A percentile compares a stretch with the other conserved stretches of the same genome.
These are phyloP conservation scores for Galerina marginata DNA, from an alignment of 768 basidiomycete genomes.

Conservation along the genomic window DNA sequence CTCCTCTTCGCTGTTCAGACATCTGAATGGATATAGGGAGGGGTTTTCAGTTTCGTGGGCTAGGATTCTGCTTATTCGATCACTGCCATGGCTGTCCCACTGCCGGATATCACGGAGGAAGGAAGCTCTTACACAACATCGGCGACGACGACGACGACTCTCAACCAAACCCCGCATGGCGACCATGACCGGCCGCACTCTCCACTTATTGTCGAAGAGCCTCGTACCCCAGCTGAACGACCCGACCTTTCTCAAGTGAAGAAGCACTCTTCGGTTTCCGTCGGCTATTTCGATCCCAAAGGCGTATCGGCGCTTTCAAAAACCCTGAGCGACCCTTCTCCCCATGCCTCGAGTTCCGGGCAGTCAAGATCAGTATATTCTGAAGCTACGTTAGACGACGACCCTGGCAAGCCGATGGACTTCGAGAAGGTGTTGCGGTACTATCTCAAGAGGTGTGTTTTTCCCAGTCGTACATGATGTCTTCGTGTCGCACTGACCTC, in stretches of 20 bases:
- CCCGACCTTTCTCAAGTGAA: no score
- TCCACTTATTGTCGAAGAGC: slow-evolving; percentile 10
- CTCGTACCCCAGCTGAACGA: no score
- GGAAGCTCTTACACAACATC: no score
- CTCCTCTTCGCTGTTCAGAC: neutral
- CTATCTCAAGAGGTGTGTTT: slow-evolving; percentile 39
- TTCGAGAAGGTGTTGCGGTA: slow-evolving; percentile 39
- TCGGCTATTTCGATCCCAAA: slow-evolving; percentile 59
- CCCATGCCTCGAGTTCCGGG: slow-evolving; percentile 10
- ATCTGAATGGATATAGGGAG: no score
- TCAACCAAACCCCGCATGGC: neutral
- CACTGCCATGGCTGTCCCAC: no score
- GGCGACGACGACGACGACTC: no score
- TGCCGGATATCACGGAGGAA: no score
- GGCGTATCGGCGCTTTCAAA: slow-evolving; percentile 49
- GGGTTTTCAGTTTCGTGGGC: no score
- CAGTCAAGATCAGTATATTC: slow-evolving; percentile 29
- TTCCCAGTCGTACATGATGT: neutral
- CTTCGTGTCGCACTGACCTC: neutral
- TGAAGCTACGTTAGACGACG: slow-evolving; percentile 26
- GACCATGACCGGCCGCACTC: slow-evolving; percentile 18
- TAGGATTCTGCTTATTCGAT: no score
- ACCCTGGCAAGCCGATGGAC: slow-evolving; percentile 35
- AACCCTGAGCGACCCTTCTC: slow-evolving; percentile 35
- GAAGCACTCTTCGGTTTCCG: slow-evolving; percentile 29